Evolutionary conservation across 441 rosid genomes (phyloP).

Genomic region (Sinapis alba): DNA sequence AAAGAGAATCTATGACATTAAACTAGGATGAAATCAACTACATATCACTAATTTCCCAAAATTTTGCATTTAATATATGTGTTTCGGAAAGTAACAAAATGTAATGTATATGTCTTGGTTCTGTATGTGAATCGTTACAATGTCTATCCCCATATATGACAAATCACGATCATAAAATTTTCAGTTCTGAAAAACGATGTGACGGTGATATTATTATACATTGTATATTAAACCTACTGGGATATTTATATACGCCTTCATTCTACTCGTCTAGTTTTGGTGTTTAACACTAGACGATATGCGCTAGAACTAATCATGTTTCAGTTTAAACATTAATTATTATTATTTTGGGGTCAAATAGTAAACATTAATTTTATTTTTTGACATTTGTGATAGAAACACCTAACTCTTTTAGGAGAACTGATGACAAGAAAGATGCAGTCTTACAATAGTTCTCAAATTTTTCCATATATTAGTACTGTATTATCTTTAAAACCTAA

Average conservation of each 20-base stretch:
- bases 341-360: no score
- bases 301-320: neutral
- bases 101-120: neutral
- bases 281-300: neutral
- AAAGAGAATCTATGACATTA: constrained; percentile 26
- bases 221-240: neutral
- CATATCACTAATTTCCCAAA: neutral
- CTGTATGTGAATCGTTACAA: neutral
- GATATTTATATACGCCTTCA: neutral
- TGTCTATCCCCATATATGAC: neutral
- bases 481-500: no score
- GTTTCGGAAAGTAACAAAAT: neutral
- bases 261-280: neutral
- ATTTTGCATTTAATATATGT: neutral
- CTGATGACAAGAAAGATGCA: no score
- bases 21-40: constrained; percentile 5
- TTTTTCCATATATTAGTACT: no score
- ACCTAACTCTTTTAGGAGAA: no score
- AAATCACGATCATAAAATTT: neutral
- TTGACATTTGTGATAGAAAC: neutral
- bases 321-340: no score
- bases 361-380: neutral
- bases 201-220: neutral
- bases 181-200: neutral
- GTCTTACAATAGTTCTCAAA: no score